These are phyloP conservation scores for Paraphoma sp. DNA, from an alignment of 2,329 filamentous ascomycete species.

Conservation along the genomic window DNA sequence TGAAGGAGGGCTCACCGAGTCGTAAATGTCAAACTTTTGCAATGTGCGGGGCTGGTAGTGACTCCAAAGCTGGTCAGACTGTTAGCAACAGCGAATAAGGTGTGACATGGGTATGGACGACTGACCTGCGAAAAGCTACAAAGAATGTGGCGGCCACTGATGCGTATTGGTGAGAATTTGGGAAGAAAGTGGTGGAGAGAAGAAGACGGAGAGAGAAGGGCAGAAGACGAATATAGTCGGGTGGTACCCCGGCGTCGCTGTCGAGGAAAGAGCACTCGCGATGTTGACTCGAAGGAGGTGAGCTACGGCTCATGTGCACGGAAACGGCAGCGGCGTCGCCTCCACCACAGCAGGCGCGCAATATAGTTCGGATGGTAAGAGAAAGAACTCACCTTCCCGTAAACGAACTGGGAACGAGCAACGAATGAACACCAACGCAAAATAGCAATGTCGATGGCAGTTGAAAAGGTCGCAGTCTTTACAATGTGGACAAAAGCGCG, in stretches of 20 bases:
- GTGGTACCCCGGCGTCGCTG: slow-evolving; percentile 28
- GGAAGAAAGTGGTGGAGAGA: slow-evolving; percentile 39
- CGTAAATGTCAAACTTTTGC: slow-evolving; percentile 51
- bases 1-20: slow-evolving; percentile 39
- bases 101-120: slow-evolving; percentile 9
- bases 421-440: neutral
- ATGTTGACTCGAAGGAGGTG: slow-evolving; percentile 20
- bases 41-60: slow-evolving; percentile 49
- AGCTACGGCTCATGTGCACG: slow-evolving; percentile 20
- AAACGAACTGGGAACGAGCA: slow-evolving; percentile 13
- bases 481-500: neutral
- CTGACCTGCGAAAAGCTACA: slow-evolving; percentile 52
- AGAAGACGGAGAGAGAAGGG: slow-evolving; percentile 19
- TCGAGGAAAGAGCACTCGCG: slow-evolving; percentile 36
- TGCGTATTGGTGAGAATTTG: slow-evolving; percentile 46
- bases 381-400: slow-evolving; percentile 31
- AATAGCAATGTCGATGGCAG: slow-evolving; percentile 10
- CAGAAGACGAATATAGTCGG: slow-evolving; percentile 23
- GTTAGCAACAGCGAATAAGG: slow-evolving; percentile 20
- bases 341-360: slow-evolving; percentile 22
- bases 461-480: neutral
- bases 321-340: slow-evolving; percentile 24
- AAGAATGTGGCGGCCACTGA: slow-evolving; percentile 54
- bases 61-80: slow-evolving; percentile 46
- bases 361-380: slow-evolving; percentile 7